Percentiles rank a stretch among this genome's conserved stretches.
Conservation (phyloP, 129 eudicot genomes). For the Cynara cardunculus region DNA sequence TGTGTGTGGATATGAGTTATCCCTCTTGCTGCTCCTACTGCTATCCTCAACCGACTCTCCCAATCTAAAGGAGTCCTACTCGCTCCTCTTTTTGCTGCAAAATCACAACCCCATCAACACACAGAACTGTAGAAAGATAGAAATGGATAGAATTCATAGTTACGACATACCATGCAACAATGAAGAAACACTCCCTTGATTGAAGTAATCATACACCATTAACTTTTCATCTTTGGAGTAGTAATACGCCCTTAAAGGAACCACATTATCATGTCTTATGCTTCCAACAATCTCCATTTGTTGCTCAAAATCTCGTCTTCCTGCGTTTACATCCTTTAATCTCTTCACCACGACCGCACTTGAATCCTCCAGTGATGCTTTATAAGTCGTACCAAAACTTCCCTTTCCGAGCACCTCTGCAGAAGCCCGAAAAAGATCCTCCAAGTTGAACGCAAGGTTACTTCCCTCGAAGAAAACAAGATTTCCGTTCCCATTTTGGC, state of each 20-base stretch:
- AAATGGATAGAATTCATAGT: neutral
- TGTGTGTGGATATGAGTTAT: constrained; percentile 77
- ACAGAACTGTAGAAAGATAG: neutral
- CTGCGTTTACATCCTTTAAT: constrained; percentile 55
- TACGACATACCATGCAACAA: constrained; percentile 77
- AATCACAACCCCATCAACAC: neutral
- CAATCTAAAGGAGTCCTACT: constrained; percentile 59
- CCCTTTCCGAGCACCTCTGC: constrained; percentile 98
- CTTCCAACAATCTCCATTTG: constrained; percentile 87
- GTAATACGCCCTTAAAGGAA: constrained; percentile 80
- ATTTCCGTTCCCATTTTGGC: constrained; percentile 41
- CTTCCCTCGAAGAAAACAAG: constrained; percentile 77
- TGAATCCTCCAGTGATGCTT: constrained; percentile 84
- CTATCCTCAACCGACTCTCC: constrained; percentile 71
- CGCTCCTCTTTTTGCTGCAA: constrained; percentile 69
- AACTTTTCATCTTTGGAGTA: constrained; percentile 96
- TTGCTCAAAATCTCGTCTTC: constrained; percentile 77
- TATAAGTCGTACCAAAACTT: constrained; percentile 78
- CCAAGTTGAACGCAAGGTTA: constrained; percentile 69
- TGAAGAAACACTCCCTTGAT: constrained; percentile 69
- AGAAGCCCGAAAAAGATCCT: constrained; percentile 90
- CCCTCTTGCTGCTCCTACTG: constrained; percentile 82
- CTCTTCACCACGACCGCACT: constrained; percentile 82
- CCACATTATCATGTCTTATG: constrained; percentile 70
- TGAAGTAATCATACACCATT: constrained; percentile 78